Evolutionary conservation across 257 asterid genomes (phyloP), one percentile per base, ranked within the genome.

Genomic region (Osmanthus fragrans): DNA sequence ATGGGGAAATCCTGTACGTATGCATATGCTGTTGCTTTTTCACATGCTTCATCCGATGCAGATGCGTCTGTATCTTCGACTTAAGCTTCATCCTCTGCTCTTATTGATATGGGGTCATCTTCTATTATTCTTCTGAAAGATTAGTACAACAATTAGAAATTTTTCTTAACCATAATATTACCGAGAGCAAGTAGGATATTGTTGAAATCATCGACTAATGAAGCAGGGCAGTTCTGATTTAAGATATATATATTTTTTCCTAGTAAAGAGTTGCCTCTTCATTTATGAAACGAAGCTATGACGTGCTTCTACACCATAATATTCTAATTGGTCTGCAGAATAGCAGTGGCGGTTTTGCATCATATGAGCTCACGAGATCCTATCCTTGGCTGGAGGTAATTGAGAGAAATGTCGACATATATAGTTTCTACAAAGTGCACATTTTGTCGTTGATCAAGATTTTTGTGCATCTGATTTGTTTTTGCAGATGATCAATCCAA

Each of bases 361-460:
- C 97, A 5, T 90, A 92, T 71, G 97, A 92, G 82, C 90, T 87
- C 72, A 92, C 97, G 23, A 84, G 97, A 86, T 92, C 97, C 11
- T 89, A 84, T 77, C 78, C 89, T 11, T 92, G 97, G 94, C 79
- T 92, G 81, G 97, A 90, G 94, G 96, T 88, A 86, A 42, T 16
- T 1, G 66, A 76, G 13, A 12, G 34, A 71, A 39, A 8, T 11
- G 34, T 18, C 25, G 33, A 5, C 27, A 70, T 49, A 0, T 5
- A 68, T 10, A 32, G 1, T 70, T 74, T 66, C 18, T 40, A 54
- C 34, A 29, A 16, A 13, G 25, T 42, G 30, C 2, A 47, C 23
- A 42, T 37, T 15, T 56, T 42, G 15, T 1, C 1, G 2, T 7
- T 42, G 47, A 77, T 63, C 40, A 34, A 56, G 9, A 8, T 74